Evolutionary conservation across 1,284 basidiomycete genomes (phyloP).

Genomic region (Leccinum insolens): DNA sequence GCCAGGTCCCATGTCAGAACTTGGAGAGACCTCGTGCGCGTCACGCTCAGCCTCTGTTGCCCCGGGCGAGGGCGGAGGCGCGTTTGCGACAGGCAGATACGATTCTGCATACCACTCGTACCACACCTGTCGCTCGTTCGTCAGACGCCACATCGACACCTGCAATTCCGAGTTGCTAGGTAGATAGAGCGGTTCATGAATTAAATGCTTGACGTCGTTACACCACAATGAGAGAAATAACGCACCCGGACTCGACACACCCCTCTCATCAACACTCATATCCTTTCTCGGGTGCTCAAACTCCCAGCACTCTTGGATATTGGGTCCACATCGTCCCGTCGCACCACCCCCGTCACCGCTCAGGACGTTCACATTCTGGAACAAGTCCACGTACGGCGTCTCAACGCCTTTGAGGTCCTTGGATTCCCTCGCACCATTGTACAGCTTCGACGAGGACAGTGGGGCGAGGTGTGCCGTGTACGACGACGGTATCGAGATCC

Average conservation of each 20-base stretch:
- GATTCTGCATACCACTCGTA: conserved; percentile 98
- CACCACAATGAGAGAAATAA: conserved; percentile 1
- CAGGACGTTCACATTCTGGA: conserved; percentile 88
- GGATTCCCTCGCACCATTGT: conserved; percentile 72
- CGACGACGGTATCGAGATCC: conserved; percentile 94
- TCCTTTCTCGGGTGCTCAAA: conserved; percentile 93
- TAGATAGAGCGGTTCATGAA: conserved; percentile 88
- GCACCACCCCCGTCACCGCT: conserved; percentile 70
- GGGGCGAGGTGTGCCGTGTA: conserved; percentile 98
- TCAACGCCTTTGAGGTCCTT: conserved; percentile 75
- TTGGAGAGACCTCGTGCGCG: not conserved
- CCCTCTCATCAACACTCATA: conserved; percentile 70
- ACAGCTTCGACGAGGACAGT: conserved; percentile 89
- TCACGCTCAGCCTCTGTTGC: not conserved
- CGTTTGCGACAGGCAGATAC: conserved; percentile 68
- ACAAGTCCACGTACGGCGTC: conserved; percentile 91
- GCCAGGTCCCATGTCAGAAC: conserved; percentile 17
- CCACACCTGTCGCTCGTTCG: conserved; percentile 90
- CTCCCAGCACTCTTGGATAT: conserved; percentile 96
- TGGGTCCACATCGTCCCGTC: conserved; percentile 72
- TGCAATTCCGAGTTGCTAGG: conserved; percentile 93
- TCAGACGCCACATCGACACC: conserved; percentile 94
- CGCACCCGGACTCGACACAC: conserved; percentile 62
- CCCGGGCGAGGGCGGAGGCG: conserved; percentile 19
- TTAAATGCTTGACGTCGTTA: not conserved